Evolutionary conservation across 1,284 basidiomycete genomes (phyloP).

Genomic region (Cerioporus squamosus): DNA sequence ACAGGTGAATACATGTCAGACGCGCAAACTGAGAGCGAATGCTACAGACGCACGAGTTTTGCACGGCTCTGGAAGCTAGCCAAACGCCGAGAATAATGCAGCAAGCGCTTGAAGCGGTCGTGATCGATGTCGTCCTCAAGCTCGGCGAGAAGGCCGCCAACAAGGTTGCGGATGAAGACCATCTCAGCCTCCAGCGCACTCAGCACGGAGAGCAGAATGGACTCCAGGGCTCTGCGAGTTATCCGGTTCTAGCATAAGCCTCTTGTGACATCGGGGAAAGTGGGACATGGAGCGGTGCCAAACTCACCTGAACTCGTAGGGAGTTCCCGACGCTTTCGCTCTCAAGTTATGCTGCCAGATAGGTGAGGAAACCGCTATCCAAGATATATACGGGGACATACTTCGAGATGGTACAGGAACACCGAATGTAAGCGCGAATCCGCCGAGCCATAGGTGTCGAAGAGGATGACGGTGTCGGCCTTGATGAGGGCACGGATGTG

Average conservation of each 20-base stretch:
- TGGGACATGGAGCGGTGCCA: neutral
- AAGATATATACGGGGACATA: slow-evolving; percentile 32
- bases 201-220: slow-evolving; percentile 85
- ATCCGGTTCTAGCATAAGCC: neutral
- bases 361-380: slow-evolving; percentile 7
- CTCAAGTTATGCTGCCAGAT: slow-evolving; percentile 77
- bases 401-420: slow-evolving; percentile 89
- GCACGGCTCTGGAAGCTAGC: slow-evolving; percentile 89
- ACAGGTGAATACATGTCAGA: too few species aligned
- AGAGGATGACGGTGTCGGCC: slow-evolving; percentile 89
- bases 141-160: slow-evolving; percentile 87
- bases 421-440: slow-evolving; percentile 86
- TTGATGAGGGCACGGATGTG: slow-evolving; percentile 96
- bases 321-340: slow-evolving; percentile 63
- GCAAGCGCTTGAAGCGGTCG: slow-evolving; percentile 87
- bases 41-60: slow-evolving; percentile 55
- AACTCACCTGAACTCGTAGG: slow-evolving; percentile 88
- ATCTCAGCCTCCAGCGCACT: slow-evolving; percentile 93
- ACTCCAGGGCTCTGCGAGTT: slow-evolving; percentile 79
- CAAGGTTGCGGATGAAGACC: slow-evolving; percentile 86
- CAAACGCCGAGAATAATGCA: slow-evolving; percentile 89
- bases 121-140: slow-evolving; percentile 93
- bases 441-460: slow-evolving; percentile 87
- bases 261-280: neutral
- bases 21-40: neutral